Evolutionary conservation across 331 rosid genomes (phyloP).

Genomic region (Erythrophleum ivorense): DNA sequence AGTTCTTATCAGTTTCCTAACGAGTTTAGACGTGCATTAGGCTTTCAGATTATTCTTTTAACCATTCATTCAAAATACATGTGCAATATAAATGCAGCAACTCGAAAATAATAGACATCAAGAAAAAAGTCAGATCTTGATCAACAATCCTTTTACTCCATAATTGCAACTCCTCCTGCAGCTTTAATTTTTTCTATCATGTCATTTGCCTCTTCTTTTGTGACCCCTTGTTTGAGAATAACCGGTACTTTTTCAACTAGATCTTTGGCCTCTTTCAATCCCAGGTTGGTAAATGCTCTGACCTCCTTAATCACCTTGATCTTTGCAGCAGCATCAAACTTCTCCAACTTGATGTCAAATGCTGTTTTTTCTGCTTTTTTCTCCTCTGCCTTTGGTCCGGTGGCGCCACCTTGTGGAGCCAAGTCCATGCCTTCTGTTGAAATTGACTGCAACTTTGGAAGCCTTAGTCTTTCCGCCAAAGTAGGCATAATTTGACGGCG

Average conservation of each 20-base stretch:
- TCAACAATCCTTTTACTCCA: slow-evolving; percentile 52
- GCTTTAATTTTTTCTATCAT: slow-evolving; percentile 66
- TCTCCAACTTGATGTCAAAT: slow-evolving; percentile 71
- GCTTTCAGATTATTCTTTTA: slow-evolving; percentile 31
- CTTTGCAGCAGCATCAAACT: slow-evolving; percentile 65
- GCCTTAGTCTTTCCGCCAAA: slow-evolving; percentile 50
- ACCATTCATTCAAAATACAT: slow-evolving; percentile 13
- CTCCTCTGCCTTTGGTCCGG: slow-evolving; percentile 61
- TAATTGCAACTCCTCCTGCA: slow-evolving; percentile 68
- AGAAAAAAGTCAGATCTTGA: slow-evolving; percentile 33
- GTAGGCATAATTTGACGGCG: slow-evolving; percentile 63
- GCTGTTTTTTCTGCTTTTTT: slow-evolving; percentile 66
- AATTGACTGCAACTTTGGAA: slow-evolving; percentile 66
- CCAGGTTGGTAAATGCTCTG: slow-evolving; percentile 62
- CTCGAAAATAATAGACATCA: slow-evolving; percentile 13
- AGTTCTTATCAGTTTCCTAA: background rate
- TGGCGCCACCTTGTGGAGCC: slow-evolving; percentile 49
- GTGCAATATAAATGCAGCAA: background rate
- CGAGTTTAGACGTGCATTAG: slow-evolving; percentile 19
- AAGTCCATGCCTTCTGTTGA: slow-evolving; percentile 66
- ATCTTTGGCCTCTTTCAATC: slow-evolving; percentile 75
- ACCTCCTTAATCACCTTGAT: slow-evolving; percentile 80
- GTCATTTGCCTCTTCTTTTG: slow-evolving; percentile 66
- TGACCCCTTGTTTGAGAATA: slow-evolving; percentile 62
- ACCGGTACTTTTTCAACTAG: slow-evolving; percentile 69